Percentiles rank a stretch among this genome's conserved stretches.
phyloP scores from a whole-genome alignment of 805 yeast species.

The Metschnikowia orientalis region DNA sequence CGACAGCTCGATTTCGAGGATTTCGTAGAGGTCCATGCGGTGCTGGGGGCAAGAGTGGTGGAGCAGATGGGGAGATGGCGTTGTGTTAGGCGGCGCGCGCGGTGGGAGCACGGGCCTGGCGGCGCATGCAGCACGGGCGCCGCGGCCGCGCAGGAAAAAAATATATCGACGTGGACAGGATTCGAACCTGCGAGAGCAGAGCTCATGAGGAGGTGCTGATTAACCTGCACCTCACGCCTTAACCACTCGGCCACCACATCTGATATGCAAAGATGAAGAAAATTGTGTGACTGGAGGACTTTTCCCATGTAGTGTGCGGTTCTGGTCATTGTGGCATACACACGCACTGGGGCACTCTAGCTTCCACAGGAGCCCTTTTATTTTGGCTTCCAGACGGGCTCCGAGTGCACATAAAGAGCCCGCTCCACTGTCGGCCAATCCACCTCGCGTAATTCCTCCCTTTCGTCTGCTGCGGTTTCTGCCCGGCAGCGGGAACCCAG shows the following conservation, averaged over 20 bases:
- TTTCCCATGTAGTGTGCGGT: not conserved
- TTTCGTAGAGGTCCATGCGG: slow-evolving; percentile 46
- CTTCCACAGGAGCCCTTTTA: too few species aligned
- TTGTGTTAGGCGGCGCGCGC: not conserved
- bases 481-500: too few species aligned
- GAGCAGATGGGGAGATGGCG: not conserved
- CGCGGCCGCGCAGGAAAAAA: too few species aligned
- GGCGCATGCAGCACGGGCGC: too few species aligned
- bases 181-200: slow-evolving; percentile 26
- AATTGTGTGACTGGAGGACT: not conserved
- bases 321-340: not conserved
- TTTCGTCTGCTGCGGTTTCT: too few species aligned
- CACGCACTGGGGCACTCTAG: too few species aligned
- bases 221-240: slow-evolving; percentile 25
- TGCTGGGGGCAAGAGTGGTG: not conserved
- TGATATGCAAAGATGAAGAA: not conserved
- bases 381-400: too few species aligned
- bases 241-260: slow-evolving; percentile 27
- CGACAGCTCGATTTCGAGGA: slow-evolving; percentile 61
- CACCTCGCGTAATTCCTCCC: too few species aligned
- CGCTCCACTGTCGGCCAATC: too few species aligned
- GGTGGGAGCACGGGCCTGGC: not conserved
- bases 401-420: too few species aligned
- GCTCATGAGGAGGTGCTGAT: slow-evolving; percentile 24
- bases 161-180: slow-evolving; percentile 23